Conservation (phyloP, 345 rosid species). For the Aquilaria yunnanensis region DNA sequence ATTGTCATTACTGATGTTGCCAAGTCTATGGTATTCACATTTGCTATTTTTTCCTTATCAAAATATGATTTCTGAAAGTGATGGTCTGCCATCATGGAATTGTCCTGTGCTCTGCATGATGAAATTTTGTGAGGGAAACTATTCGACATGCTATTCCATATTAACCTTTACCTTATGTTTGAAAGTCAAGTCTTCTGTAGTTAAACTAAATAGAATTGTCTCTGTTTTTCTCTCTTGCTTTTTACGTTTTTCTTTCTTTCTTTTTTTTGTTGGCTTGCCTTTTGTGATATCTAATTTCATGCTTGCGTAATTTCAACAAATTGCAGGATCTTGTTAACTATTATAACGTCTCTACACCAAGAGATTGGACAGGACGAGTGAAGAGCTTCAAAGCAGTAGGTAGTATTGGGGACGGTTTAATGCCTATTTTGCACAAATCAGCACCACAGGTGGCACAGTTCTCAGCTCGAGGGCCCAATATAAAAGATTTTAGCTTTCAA, state of each 20-base stretch:
- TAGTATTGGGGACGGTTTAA: constrained; percentile 91
- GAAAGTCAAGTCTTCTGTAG: neutral
- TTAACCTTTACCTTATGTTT: neutral
- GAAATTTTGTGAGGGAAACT: too few relatives aligned
- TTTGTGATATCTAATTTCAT: constrained; percentile 1
- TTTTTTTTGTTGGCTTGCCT: neutral
- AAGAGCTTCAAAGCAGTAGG: constrained; percentile 79
- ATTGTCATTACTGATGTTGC: constrained; percentile 75
- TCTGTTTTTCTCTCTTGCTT: constrained; percentile 8
- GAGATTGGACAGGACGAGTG: constrained; percentile 98
- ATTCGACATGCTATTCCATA: too few relatives aligned
- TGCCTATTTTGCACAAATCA: constrained; percentile 90
- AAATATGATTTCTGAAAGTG: neutral
- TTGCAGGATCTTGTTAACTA: constrained; percentile 85
- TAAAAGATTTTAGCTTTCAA: constrained; percentile 85
- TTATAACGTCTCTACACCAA: constrained; percentile 79
- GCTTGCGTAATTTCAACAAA: constrained; percentile 10
- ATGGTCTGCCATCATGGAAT: neutral
- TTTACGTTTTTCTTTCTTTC: neutral
- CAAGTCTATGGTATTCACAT: constrained; percentile 68
- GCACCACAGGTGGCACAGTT: constrained; percentile 97
- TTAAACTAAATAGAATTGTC: neutral
- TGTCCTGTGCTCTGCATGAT: neutral
- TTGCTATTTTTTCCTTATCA: neutral
- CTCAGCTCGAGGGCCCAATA: constrained; percentile 97